Conservation (phyloP, 345 rosid species). For the Euclidium syriacum region DNA sequence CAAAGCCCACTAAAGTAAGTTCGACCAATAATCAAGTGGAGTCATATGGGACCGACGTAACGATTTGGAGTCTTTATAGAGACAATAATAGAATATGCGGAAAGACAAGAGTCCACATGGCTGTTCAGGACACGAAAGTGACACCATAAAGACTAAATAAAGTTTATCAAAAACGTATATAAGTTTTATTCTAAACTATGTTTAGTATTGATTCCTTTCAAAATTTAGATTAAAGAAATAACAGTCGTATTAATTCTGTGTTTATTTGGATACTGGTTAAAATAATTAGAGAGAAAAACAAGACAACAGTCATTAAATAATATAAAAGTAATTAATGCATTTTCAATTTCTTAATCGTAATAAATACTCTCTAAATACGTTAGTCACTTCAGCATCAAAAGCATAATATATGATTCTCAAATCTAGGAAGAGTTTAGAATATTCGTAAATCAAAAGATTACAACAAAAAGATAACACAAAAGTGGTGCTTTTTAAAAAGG, state of each 20-base stretch:
- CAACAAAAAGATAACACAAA: conserved; percentile 19
- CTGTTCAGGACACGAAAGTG: conserved; percentile 4
- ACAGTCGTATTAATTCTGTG: neutral
- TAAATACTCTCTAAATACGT: too few relatives aligned
- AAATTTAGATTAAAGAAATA: neutral
- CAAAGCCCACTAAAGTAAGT: conserved; percentile 3
- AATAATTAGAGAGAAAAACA: neutral
- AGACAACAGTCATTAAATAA: too few relatives aligned
- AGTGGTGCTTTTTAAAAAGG: neutral
- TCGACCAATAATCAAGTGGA: neutral
- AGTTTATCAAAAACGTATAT: neutral
- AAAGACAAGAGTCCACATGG: conserved; percentile 10
- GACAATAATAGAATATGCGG: neutral
- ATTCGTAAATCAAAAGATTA: conserved; percentile 8
- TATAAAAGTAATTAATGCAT: too few relatives aligned
- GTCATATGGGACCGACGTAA: conserved; percentile 11
- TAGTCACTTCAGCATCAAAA: too few relatives aligned
- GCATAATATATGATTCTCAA: neutral
- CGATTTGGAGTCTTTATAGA: neutral
- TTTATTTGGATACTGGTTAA: neutral
- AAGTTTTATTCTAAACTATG: neutral
- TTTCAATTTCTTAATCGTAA: too few relatives aligned
- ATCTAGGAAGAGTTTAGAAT: conserved; percentile 4
- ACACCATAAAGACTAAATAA: neutral
- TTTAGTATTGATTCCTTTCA: conserved; percentile 7